Conservation (phyloP, 495 filamentous ascomycete species). For the Tuber brumale region DNA sequence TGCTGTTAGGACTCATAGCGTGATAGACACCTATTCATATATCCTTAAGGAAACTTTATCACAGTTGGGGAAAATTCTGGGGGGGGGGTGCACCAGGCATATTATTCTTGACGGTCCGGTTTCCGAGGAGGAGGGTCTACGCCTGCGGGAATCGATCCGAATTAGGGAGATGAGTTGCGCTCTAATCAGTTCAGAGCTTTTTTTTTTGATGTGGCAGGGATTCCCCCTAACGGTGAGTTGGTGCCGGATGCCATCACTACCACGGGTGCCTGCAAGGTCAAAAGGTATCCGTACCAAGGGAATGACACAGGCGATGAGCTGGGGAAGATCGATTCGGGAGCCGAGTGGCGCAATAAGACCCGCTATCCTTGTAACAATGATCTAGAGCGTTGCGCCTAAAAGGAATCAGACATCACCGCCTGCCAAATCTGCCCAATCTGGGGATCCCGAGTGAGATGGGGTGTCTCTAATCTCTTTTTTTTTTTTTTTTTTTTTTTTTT, state of each 20-base stretch:
- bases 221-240: background rate
- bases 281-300: slow-evolving; percentile 10
- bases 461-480: background rate
- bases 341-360: background rate
- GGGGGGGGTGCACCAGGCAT: slow-evolving; percentile 26
- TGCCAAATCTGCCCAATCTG: background rate
- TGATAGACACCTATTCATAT: slow-evolving; percentile 53
- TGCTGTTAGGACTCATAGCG: slow-evolving; percentile 51
- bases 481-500: too few species aligned
- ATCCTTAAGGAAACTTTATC: slow-evolving; percentile 44
- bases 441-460: background rate
- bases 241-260: slow-evolving; percentile 37
- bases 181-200: background rate
- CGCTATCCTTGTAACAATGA: background rate
- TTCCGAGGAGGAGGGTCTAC: slow-evolving; percentile 46
- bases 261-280: slow-evolving; percentile 30
- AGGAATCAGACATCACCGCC: slow-evolving; percentile 13
- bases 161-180: slow-evolving; percentile 16
- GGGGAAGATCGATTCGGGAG: slow-evolving; percentile 5
- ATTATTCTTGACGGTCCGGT: slow-evolving; percentile 50
- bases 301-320: slow-evolving; percentile 25
- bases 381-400: slow-evolving; percentile 18
- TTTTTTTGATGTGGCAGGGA: background rate
- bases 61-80: slow-evolving; percentile 56
- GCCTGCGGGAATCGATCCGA: slow-evolving; percentile 44